Conservation (phyloP, 768 basidiomycete genomes). For the Rubroboletus satanas region DNA sequence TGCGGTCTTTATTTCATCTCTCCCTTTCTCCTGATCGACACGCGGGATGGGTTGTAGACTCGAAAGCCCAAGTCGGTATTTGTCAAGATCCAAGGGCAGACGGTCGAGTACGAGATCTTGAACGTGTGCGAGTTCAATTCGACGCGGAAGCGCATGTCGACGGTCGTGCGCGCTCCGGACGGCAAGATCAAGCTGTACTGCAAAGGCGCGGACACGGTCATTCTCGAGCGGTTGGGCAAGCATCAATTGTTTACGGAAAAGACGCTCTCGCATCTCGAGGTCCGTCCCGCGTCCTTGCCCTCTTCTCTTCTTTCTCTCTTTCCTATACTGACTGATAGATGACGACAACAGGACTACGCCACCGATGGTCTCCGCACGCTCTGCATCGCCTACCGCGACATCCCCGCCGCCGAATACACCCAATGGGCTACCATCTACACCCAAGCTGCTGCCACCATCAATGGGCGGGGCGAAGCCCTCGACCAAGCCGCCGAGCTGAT, state of each 20-base stretch:
- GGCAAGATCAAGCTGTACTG: conserved; percentile 93
- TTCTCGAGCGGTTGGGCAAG: conserved; percentile 86
- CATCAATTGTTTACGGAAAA: conserved; percentile 82
- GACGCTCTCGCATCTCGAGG: conserved; percentile 89
- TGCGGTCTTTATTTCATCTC: conserved; percentile 5
- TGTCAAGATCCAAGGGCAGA: conserved; percentile 69
- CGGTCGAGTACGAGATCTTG: conserved; percentile 82
- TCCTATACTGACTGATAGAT: neutral
- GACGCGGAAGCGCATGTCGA: conserved; percentile 97
- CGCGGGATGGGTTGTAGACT: conserved; percentile 46
- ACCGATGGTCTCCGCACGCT: conserved; percentile 95
- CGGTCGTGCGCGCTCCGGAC: conserved; percentile 79
- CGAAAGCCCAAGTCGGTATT: conserved; percentile 96
- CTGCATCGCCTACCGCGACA: conserved; percentile 93
- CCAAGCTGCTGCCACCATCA: conserved; percentile 91
- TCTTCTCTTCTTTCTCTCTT: neutral
- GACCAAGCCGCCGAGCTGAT: conserved; percentile 94
- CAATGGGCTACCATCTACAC: conserved; percentile 88
- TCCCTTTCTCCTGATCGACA: neutral
- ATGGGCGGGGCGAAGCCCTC: conserved; percentile 90
- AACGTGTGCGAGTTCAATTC: conserved; percentile 99
- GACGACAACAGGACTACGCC: conserved; percentile 72
- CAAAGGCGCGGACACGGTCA: conserved; percentile 98
- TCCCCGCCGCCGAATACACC: conserved; percentile 84
- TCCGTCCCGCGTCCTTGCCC: conserved; percentile 27